phyloP scores from a whole-genome alignment of 2,329 filamentous ascomycete species.

The Clarireedia monteithiana region DNA sequence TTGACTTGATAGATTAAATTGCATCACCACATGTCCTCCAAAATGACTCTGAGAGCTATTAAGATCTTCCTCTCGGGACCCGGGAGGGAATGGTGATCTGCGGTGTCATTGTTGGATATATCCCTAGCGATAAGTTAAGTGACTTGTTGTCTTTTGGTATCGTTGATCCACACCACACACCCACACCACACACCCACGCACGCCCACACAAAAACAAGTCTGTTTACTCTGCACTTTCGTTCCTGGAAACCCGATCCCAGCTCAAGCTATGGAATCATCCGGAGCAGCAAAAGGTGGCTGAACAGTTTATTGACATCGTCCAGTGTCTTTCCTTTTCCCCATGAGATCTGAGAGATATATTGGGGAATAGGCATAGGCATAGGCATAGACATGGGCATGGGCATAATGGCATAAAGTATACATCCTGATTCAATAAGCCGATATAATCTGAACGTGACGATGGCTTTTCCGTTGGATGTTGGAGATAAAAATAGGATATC shows the following conservation, averaged over 20 bases:
- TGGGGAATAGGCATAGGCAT: not conserved
- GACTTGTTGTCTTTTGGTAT: not conserved
- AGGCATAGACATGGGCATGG: not conserved
- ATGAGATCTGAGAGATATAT: not conserved
- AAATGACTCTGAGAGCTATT: not conserved
- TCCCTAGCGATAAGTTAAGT: not conserved
- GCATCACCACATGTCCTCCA: not conserved
- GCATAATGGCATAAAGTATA: not conserved
- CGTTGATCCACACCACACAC: not conserved
- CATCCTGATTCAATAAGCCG: not conserved
- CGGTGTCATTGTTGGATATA: conserved; percentile 3
- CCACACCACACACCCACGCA: not conserved
- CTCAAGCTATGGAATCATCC: not conserved
- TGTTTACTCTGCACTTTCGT: not conserved
- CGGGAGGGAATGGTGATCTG: conserved; percentile 6
- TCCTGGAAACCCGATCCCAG: not conserved
- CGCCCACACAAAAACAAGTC: not conserved
- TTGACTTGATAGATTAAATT: not conserved
- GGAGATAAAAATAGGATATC: not conserved
- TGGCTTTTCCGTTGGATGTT: not conserved
- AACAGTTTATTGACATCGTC: not conserved
- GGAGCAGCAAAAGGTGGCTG: not conserved
- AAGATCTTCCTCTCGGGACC: conserved; percentile 3
- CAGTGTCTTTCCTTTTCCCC: not conserved
- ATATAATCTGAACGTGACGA: not conserved